A percentile compares a stretch with the other conserved stretches of the same genome.
phyloP scores from a whole-genome alignment of 73 alveolate genomes.

The Paramecium pentaurelia region DNA sequence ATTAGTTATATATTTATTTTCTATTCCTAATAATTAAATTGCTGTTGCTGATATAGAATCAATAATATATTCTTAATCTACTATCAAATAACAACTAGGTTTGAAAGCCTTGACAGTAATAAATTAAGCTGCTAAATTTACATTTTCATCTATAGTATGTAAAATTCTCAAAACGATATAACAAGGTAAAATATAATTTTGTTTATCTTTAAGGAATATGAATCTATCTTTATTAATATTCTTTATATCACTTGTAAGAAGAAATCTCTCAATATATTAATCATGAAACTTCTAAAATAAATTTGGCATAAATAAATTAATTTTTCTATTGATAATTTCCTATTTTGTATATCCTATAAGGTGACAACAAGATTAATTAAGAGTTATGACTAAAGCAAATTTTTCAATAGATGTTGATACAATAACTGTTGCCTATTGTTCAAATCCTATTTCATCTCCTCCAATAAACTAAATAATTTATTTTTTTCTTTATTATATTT shows the following conservation, averaged over 20 bases:
- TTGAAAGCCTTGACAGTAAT: not conserved
- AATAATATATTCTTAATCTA: not conserved
- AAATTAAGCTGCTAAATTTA: constrained; percentile 17
- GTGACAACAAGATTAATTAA: not conserved
- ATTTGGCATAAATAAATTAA: constrained; percentile 12
- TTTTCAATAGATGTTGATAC: not conserved
- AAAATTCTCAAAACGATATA: not conserved
- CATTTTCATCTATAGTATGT: not conserved
- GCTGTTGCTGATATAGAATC: constrained; percentile 22
- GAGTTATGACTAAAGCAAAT: not conserved
- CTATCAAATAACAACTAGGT: not conserved
- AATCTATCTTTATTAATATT: not conserved
- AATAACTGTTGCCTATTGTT: not conserved
- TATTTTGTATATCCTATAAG: not conserved
- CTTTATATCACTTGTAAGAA: not conserved
- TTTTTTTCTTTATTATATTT: not conserved
- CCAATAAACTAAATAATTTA: not conserved
- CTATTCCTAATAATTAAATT: not conserved
- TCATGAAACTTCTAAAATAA: not conserved
- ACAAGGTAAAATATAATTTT: not conserved
- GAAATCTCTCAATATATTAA: constrained; percentile 7
- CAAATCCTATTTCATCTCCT: constrained; percentile 20
- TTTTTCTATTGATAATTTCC: constrained; percentile 21
- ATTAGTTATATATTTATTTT: not conserved
- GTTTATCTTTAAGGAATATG: not conserved